Percentiles rank a stretch among this genome's conserved stretches.
These are phyloP conservation scores for Tolypocladium pustulatum DNA, from an alignment of 2,329 filamentous ascomycete genomes.

Conservation along the genomic window DNA sequence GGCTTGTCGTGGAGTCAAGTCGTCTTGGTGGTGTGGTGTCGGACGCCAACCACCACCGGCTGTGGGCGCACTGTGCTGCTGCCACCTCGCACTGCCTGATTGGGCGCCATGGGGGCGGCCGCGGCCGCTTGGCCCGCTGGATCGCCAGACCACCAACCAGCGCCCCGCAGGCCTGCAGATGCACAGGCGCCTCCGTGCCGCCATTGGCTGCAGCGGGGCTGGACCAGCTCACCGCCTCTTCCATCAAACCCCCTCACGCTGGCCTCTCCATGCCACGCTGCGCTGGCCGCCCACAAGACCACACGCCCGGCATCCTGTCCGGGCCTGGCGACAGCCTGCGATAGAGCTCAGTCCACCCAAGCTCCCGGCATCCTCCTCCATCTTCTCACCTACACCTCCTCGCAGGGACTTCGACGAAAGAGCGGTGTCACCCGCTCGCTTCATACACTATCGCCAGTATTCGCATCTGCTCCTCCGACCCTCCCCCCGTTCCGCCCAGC, in stretches of 20 bases:
- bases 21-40: not conserved
- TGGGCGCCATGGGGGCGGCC: slow-evolving; percentile 1
- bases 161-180: slow-evolving; percentile 16
- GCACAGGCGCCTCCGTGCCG: slow-evolving; percentile 16
- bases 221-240: slow-evolving; percentile 28
- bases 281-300: not conserved
- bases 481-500: slow-evolving; percentile 24
- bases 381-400: not conserved
- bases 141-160: slow-evolving; percentile 11
- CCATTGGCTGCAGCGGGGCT: slow-evolving; percentile 25
- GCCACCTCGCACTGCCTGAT: slow-evolving; percentile 1
- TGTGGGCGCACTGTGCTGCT: slow-evolving; percentile 1
- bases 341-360: not conserved
- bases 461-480: slow-evolving; percentile 19
- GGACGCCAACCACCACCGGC: not conserved
- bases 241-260: slow-evolving; percentile 12
- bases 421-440: slow-evolving; percentile 31
- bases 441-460: slow-evolving; percentile 24
- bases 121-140: slow-evolving; percentile 10
- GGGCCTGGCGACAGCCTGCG: not conserved
- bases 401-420: not conserved
- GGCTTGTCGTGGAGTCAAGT: not conserved
- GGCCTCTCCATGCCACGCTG: not conserved
- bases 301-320: not conserved
- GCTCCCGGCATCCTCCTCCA: not conserved